Evolutionary conservation across 352 stramenopile genomes (phyloP).

Genomic region (Thalassiosira sp.): DNA sequence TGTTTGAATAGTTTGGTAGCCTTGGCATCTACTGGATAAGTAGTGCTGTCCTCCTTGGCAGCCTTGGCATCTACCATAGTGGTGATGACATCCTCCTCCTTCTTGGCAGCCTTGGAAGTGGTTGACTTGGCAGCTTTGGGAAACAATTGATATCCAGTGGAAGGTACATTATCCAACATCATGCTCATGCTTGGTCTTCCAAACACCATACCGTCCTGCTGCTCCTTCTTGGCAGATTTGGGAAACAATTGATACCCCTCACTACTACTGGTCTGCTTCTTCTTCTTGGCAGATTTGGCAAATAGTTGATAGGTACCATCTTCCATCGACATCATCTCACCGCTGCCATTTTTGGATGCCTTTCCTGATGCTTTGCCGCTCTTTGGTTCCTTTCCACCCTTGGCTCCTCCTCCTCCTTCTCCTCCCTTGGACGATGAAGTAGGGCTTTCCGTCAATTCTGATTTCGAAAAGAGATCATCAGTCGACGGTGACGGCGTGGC

Average conservation of each 20-base stretch:
- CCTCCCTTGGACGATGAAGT: no score
- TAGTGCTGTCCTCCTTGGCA: background rate
- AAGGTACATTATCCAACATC: no score
- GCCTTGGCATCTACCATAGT: background rate
- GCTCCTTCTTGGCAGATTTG: background rate
- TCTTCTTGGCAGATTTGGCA: background rate
- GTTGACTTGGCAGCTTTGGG: background rate
- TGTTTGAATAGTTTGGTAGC: background rate
- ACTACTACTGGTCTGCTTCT: no score
- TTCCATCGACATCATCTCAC: background rate
- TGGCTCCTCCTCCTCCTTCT: no score
- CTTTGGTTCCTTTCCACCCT: no score
- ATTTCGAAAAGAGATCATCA: no score
- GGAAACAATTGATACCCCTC: no score
- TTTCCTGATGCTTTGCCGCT: background rate
- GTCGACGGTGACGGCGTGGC: background rate
- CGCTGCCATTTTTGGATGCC: background rate
- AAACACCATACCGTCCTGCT: background rate
- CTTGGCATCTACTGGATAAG: background rate
- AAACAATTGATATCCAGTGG: background rate
- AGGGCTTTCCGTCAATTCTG: no score
- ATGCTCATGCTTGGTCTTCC: background rate
- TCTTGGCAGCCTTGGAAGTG: background rate
- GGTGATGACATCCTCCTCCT: background rate
- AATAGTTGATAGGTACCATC: background rate